Evolutionary conservation across 2,329 filamentous ascomycete genomes (phyloP), one percentile per base, ranked within the genome.

Genomic region (Fusarium robinianum): DNA sequence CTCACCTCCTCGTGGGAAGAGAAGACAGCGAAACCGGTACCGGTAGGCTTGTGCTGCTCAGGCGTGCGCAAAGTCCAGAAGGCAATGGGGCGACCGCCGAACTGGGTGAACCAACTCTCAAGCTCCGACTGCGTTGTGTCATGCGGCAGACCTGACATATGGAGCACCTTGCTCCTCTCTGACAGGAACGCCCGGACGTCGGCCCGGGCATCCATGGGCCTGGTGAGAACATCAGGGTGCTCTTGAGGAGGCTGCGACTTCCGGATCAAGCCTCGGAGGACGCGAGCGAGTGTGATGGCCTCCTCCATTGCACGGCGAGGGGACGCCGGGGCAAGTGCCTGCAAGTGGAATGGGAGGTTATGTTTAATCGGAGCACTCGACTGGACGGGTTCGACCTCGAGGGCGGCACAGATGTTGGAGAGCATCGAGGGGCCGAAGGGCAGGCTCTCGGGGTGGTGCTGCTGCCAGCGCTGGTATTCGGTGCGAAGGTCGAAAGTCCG

Each of bases 91-190:
- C 94, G 88, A 35, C 94, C 94, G 54, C 94, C 94, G 66, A 96
- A 99, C 71, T 99, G 94, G 19, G 94, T 99, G 67, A 97, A 99
- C 94, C 94, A 99, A 73, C 91, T 96, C 75, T 99, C 94, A 16
- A 99, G 80, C 74, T 99, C 94, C 4, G 92, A 97, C 73, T 99
- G 94, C 2, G 94, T 99, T 23, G 94, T 99, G 63, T 99, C 94
- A 67, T 99, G 94, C 30, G 94, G 94, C 38, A 99, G 79, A 34
- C 94, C 94, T 63, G 91, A 96, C 85, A 99, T 92, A 71, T 99
- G 94, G 42, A 99, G 81, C 25, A 99, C 92, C 74, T 99, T 99
- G 77, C 91, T 96, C 49, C 94, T 84, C 74, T 99, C 94, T 3
- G 90, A 90, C 44, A 99, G 76, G 74, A 99, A 99, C 39, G 94